Evolutionary conservation across 345 rosid species (phyloP).

Genomic region (Gossypium mustelinum): DNA sequence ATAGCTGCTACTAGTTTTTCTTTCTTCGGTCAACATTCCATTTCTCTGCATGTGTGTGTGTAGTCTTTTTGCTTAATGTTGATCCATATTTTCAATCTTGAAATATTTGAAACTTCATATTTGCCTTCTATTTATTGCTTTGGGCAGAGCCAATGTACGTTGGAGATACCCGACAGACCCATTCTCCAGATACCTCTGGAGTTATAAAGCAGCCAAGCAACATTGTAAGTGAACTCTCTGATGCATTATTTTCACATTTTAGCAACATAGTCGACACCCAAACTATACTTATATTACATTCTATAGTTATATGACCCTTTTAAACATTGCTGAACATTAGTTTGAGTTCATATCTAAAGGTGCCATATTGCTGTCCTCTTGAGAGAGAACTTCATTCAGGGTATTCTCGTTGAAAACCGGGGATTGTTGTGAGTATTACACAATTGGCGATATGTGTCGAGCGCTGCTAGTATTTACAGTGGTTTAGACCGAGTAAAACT

Average conservation of each 20-base stretch:
- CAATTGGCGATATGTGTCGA: not conserved
- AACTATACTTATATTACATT: not conserved
- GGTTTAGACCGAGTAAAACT: not conserved
- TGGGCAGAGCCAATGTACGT: slow-evolving; percentile 54
- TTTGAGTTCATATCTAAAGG: not conserved
- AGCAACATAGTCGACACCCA: not conserved
- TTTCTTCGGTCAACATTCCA: not conserved
- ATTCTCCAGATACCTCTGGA: slow-evolving; percentile 44
- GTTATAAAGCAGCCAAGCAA: slow-evolving; percentile 36
- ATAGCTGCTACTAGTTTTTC: slow-evolving; percentile 1
- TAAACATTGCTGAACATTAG: not conserved
- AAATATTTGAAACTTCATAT: slow-evolving; percentile 1
- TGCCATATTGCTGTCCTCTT: not conserved
- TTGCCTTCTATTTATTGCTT: slow-evolving; percentile 20
- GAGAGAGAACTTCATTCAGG: not conserved
- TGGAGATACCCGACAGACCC: slow-evolving; percentile 47
- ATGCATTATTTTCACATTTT: slow-evolving; percentile 16
- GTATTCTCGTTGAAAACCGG: not conserved
- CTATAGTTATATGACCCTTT: not conserved
- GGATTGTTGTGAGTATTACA: not conserved
- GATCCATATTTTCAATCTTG: not conserved
- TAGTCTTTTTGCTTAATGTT: not conserved
- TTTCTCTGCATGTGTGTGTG: not conserved
- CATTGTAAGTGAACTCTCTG: slow-evolving; percentile 51
- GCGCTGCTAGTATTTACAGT: not conserved